Evolutionary conservation across 257 asterid genomes (phyloP).

Genomic region (Jacaranda copaia): DNA sequence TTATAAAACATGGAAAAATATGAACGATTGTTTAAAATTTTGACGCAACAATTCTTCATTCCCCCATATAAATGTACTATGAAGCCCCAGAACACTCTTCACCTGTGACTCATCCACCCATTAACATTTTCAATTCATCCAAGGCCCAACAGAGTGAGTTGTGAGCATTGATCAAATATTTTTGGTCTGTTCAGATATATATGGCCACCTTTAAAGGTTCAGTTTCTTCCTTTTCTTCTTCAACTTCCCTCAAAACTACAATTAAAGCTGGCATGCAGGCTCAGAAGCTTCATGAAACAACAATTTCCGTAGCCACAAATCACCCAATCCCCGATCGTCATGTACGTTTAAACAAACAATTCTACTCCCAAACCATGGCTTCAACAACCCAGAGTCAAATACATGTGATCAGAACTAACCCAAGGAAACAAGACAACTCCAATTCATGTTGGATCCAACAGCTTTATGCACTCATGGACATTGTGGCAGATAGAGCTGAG

Average conservation of each 20-base stretch:
- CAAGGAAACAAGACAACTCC: background rate
- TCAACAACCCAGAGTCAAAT: too few relatives aligned
- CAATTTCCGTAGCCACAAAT: background rate
- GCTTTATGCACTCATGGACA: background rate
- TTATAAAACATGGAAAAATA: too few relatives aligned
- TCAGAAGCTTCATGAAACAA: background rate
- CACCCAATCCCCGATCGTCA: background rate
- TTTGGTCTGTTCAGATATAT: too few relatives aligned
- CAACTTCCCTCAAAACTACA: background rate
- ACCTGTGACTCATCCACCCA: too few relatives aligned
- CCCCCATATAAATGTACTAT: too few relatives aligned
- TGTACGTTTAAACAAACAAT: background rate
- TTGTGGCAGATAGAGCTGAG: background rate
- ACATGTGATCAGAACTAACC: background rate
- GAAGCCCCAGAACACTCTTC: too few relatives aligned
- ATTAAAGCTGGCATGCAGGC: background rate
- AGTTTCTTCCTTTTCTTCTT: background rate
- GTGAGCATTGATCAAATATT: too few relatives aligned
- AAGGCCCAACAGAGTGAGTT: too few relatives aligned
- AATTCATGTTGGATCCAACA: background rate
- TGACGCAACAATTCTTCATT: too few relatives aligned
- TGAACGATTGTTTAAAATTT: too few relatives aligned
- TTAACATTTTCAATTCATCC: too few relatives aligned
- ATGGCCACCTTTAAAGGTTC: background rate
- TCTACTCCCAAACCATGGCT: background rate